Base-by-base conservation (phyloP, 1,284 basidiomycete species). In the Ganoderma lucidum region DNA sequence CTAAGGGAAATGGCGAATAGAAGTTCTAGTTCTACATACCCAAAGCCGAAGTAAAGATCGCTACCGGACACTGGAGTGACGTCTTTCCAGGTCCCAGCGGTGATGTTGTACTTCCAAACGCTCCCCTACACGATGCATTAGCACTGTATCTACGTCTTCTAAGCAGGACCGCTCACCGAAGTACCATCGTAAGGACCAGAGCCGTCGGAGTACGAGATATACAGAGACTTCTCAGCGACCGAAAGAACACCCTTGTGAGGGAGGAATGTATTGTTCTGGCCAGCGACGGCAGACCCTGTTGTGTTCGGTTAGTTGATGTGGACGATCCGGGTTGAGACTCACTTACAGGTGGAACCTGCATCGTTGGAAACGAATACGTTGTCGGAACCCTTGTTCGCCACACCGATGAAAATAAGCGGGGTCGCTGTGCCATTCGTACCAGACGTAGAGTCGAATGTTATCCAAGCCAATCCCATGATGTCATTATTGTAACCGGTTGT, bases 181-280 rank as follows among this genome's bases (percentile, higher is more conserved):
- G 84, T 86, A 8, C 89, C 88, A 70, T 90, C 89, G 70, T 88
- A 89, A 66, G 88, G 82, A 9, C 85, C 83, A 5, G 83, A 84
- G 37, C 83, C 82, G 64, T 86, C 81, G 17, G 82, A 82, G 70
- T 88, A 89, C 1, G 87, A 86, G 41, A 91, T 80, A 73, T 91
- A 92, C 2, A 92, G 79, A 1, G 83, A 80, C 64, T 86, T 84
- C 70, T 91, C 88, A 2, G 82, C 75, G 2, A 86, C 85, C 3
- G 89, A 89, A 23, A 91, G 76, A 15, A 90, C 86, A 74, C 89
- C 89, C 74, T 90, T 90, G 78, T 92, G 90, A 3, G 89, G 87
- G 30, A 92, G 78, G 76, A 82, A 90, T 0, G 83, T 85, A 14
- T 81, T 88, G 71, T 88, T 87, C 69, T 89, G 88, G 1, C 89